Conservation (phyloP, 148 eudicot genomes). For the Silene uniflora region DNA sequence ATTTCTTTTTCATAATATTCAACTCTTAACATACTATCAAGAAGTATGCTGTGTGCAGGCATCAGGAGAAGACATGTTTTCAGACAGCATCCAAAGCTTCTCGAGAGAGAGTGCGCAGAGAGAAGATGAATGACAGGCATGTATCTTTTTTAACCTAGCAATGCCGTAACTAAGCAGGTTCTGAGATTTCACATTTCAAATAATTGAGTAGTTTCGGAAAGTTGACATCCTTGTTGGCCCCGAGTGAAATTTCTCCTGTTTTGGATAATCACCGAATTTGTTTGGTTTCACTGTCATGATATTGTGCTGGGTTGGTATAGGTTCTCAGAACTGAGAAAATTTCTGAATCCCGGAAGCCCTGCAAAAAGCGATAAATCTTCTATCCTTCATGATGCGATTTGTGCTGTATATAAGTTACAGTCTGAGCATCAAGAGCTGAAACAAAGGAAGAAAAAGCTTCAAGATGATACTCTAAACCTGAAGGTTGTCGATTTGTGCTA, state of each 20-base stretch:
- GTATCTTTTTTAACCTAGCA: background rate
- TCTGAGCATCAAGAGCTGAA: conserved; percentile 44
- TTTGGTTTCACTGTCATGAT: background rate
- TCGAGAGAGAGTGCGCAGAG: conserved; percentile 57
- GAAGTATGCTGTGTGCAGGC: conserved; percentile 10
- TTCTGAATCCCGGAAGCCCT: conserved; percentile 47
- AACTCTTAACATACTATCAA: background rate
- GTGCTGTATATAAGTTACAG: conserved; percentile 42
- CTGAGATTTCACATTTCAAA: background rate
- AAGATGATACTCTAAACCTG: conserved; percentile 40
- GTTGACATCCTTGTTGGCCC: background rate
- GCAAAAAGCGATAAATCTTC: conserved; percentile 51
- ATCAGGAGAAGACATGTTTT: conserved; percentile 21
- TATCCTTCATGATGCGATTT: conserved; percentile 45
- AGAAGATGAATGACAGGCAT: conserved; percentile 53
- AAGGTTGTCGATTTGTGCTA: too few species aligned
- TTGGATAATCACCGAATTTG: background rate
- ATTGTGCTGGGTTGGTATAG: conserved; percentile 12
- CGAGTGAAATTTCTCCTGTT: too few species aligned
- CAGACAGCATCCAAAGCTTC: conserved; percentile 45
- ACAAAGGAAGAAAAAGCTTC: conserved; percentile 42
- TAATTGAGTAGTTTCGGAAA: background rate
- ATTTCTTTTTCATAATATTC: too few species aligned
- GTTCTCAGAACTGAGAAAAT: conserved; percentile 47
- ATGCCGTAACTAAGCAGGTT: background rate